phyloP scores from a whole-genome alignment of 768 basidiomycete species.

The Podaxis sp. region DNA sequence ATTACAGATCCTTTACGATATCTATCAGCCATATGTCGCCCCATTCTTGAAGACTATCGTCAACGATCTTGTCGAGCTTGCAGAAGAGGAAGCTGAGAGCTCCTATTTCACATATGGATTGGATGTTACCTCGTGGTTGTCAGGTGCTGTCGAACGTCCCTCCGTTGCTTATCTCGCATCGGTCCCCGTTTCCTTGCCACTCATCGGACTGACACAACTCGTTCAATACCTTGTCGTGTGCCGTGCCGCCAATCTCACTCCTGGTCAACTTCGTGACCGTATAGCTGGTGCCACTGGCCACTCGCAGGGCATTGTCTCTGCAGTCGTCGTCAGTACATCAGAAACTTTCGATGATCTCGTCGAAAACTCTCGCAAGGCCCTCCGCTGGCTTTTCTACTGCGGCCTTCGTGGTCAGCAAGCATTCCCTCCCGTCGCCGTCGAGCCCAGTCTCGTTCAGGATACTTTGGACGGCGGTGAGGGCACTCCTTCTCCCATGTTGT shows the following conservation, averaged over 20 bases:
- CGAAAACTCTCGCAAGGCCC: constrained; percentile 75
- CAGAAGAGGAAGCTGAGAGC: constrained; percentile 54
- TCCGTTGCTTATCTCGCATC: constrained; percentile 86
- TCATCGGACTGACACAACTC: constrained; percentile 96
- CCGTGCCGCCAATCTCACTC: constrained; percentile 71
- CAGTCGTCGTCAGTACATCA: constrained; percentile 85
- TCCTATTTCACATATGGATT: constrained; percentile 80
- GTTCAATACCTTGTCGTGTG: constrained; percentile 86
- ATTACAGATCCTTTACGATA: constrained; percentile 87
- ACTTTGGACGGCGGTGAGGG: constrained; percentile 93
- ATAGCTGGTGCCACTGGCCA: constrained; percentile 93
- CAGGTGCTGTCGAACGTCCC: constrained; percentile 67
- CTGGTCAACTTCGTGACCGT: constrained; percentile 74
- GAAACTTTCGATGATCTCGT: constrained; percentile 72
- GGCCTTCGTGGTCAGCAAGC: constrained; percentile 92
- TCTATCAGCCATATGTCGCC: constrained; percentile 84
- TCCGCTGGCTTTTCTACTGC: constrained; percentile 92
- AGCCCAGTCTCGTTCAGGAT: constrained; percentile 85
- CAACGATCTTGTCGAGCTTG: constrained; percentile 67
- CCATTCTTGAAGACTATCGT: constrained; percentile 68
- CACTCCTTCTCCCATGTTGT: constrained; percentile 89
- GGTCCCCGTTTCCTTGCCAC: constrained; percentile 89
- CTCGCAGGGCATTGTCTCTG: constrained; percentile 95
- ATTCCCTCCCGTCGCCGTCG: constrained; percentile 90
- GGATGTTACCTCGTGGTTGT: constrained; percentile 83